A percentile compares a stretch with the other conserved stretches of the same genome.
phyloP scores from a whole-genome alignment of 2,329 filamentous ascomycete species.

The Alternaria longipes region DNA sequence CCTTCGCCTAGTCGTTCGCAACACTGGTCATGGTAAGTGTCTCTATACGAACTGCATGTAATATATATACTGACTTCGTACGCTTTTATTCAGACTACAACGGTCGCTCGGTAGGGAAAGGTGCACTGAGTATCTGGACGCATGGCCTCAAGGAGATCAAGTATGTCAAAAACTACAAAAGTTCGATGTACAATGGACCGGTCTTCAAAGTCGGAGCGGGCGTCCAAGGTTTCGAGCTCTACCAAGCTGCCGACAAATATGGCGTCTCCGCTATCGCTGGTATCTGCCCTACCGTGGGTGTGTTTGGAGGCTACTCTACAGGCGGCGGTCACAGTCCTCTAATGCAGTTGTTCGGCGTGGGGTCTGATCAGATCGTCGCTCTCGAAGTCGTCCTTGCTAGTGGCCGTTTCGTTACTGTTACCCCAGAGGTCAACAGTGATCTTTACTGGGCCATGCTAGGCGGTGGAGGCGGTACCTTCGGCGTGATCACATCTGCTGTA shows the following conservation, averaged over 20 bases:
- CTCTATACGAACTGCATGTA: too few relatives aligned
- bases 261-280: slow-evolving; percentile 39
- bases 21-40: slow-evolving; percentile 38
- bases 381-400: slow-evolving; percentile 47
- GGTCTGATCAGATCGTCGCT: slow-evolving; percentile 48
- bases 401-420: slow-evolving; percentile 38
- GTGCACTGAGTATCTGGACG: slow-evolving; percentile 42
- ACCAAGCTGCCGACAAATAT: slow-evolving; percentile 41
- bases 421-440: slow-evolving; percentile 45
- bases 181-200: slow-evolving; percentile 35
- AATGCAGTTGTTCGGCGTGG: slow-evolving; percentile 56
- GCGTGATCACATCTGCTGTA: slow-evolving; percentile 46
- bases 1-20: slow-evolving; percentile 44
- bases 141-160: slow-evolving; percentile 43
- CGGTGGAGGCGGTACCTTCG: slow-evolving; percentile 48
- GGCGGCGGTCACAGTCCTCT: slow-evolving; percentile 66
- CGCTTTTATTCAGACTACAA: slow-evolving; percentile 26
- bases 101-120: slow-evolving; percentile 40
- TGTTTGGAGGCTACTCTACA: slow-evolving; percentile 52
- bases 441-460: slow-evolving; percentile 53
- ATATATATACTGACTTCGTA: too few relatives aligned
- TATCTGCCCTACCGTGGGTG: slow-evolving; percentile 61
- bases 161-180: slow-evolving; percentile 39
- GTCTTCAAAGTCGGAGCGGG: slow-evolving; percentile 46
- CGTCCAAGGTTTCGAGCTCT: slow-evolving; percentile 44